phyloP scores from a whole-genome alignment of 768 basidiomycete species.

The Termitomyces bulborhizus region DNA sequence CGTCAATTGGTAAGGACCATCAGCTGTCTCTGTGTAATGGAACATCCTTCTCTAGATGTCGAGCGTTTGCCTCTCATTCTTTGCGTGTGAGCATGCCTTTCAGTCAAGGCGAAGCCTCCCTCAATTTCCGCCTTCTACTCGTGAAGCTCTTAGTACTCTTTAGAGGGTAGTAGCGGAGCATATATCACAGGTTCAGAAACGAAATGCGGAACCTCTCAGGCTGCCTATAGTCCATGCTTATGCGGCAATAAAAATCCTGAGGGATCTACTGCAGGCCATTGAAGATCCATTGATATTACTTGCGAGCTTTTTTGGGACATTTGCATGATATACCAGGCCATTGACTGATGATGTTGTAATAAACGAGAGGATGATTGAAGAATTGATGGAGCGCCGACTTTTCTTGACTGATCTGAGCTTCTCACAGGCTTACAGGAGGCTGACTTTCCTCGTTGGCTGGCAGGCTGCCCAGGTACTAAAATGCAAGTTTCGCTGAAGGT shows the following conservation, averaged over 20 bases:
- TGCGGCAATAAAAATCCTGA: constrained; percentile 37
- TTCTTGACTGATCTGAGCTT: not conserved
- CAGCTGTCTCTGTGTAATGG: not conserved
- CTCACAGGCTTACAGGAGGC: not conserved
- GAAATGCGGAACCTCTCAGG: constrained; percentile 24
- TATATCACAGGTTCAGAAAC: constrained; percentile 16
- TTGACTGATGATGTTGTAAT: not conserved
- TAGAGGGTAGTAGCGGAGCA: constrained; percentile 26
- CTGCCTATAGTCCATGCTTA: constrained; percentile 33
- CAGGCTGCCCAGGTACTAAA: not conserved
- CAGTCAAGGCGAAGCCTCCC: constrained; percentile 39
- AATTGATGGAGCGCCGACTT: not conserved
- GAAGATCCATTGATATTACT: constrained; percentile 34
- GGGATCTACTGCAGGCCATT: constrained; percentile 34
- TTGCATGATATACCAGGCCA: constrained; percentile 30
- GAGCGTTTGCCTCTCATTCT: constrained; percentile 40
- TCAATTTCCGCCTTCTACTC: constrained; percentile 42
- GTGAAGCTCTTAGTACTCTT: constrained; percentile 31
- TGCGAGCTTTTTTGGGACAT: constrained; percentile 38
- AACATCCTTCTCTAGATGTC: constrained; percentile 23
- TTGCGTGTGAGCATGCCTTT: constrained; percentile 44
- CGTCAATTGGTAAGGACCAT: constrained; percentile 27
- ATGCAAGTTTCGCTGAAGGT: not conserved
- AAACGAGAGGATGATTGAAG: not conserved
- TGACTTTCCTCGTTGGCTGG: not conserved